These are phyloP conservation scores for Monascus purpureus DNA, from an alignment of 495 filamentous ascomycete species.

Conservation along the genomic window DNA sequence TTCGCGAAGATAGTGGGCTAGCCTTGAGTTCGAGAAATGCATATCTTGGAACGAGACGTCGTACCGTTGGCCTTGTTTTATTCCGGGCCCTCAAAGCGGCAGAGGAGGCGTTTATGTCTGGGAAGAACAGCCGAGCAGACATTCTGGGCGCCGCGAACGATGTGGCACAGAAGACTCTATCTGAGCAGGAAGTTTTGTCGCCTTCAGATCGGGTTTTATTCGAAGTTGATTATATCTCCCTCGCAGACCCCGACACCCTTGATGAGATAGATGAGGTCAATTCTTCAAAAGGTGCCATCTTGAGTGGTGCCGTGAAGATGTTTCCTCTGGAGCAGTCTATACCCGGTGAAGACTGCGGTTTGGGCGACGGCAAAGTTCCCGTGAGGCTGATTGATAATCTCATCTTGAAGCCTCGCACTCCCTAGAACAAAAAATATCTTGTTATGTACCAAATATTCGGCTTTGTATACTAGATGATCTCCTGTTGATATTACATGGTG, in stretches of 20 bases:
- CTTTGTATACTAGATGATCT: not conserved
- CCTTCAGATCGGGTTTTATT: constrained; percentile 51
- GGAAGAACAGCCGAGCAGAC: constrained; percentile 40
- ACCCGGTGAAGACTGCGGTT: constrained; percentile 51
- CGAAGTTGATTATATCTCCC: constrained; percentile 80
- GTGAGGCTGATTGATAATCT: constrained; percentile 94
- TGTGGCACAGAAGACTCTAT: constrained; percentile 33
- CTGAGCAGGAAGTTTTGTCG: constrained; percentile 48
- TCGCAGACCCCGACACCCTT: constrained; percentile 70
- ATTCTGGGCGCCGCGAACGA: constrained; percentile 53
- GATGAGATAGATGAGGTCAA: constrained; percentile 62
- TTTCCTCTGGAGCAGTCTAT: constrained; percentile 56
- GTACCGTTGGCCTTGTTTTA: constrained; percentile 57
- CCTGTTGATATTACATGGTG: too few relatives aligned
- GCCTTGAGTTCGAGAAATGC: constrained; percentile 93
- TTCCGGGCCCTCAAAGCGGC: constrained; percentile 52
- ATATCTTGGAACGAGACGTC: constrained; percentile 66
- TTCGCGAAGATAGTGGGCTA: constrained; percentile 69
- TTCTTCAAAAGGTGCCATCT: constrained; percentile 53
- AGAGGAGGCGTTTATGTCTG: constrained; percentile 48
- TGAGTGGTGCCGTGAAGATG: constrained; percentile 89
- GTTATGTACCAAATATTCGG: constrained; percentile 1
- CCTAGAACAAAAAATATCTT: constrained; percentile 3
- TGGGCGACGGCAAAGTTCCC: constrained; percentile 54
- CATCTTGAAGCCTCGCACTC: constrained; percentile 42